Evolutionary conservation across 1,139 yeast species (phyloP).

Genomic region (Candida smagusa): DNA sequence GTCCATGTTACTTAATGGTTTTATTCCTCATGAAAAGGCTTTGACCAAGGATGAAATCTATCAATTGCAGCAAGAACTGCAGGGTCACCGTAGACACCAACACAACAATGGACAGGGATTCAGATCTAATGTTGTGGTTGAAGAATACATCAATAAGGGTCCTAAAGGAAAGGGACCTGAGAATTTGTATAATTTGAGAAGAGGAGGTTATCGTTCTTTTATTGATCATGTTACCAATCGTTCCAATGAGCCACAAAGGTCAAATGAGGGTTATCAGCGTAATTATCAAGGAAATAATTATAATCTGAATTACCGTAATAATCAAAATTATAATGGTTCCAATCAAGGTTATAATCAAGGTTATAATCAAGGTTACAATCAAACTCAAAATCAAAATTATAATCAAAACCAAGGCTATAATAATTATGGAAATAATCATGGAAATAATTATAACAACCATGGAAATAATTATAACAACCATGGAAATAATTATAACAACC

Average conservation of each 20-base stretch:
- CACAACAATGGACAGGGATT: constrained; percentile 28
- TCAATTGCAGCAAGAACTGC: constrained; percentile 51
- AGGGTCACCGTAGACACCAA: constrained; percentile 27
- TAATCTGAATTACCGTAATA: constrained; percentile 7
- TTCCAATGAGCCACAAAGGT: constrained; percentile 12
- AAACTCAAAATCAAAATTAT: constrained; percentile 7
- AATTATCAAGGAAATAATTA: constrained; percentile 9
- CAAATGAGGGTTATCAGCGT: constrained; percentile 7
- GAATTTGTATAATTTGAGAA: constrained; percentile 33
- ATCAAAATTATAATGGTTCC: constrained; percentile 3
- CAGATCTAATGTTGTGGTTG: constrained; percentile 31
- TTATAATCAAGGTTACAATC: constrained; percentile 8
- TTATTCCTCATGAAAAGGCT: constrained; percentile 57
- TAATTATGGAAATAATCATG: constrained; percentile 5
- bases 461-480: constrained; percentile 7
- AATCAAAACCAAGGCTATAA: constrained; percentile 8
- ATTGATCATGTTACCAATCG: constrained; percentile 12
- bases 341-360: constrained; percentile 9
- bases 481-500: constrained; percentile 1
- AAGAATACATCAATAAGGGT: constrained; percentile 40
- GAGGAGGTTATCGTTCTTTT: constrained; percentile 42
- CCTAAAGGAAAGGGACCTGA: constrained; percentile 37
- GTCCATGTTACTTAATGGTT: constrained; percentile 83
- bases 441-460: constrained; percentile 6
- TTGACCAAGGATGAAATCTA: constrained; percentile 70